Conservation (phyloP, 805 yeast species). For the Diddensiella transvaalensis region DNA sequence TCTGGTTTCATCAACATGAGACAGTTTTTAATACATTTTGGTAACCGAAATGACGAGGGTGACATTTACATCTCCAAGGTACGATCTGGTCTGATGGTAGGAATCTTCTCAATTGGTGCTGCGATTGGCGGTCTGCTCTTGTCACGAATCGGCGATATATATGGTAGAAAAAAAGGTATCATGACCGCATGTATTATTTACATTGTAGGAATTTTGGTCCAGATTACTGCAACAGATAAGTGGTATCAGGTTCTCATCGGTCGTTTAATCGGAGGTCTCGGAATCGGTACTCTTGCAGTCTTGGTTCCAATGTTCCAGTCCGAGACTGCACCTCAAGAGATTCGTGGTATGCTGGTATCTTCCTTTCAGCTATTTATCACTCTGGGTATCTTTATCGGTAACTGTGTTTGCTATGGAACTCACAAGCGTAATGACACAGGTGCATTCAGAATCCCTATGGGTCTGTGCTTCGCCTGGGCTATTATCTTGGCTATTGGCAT, state of each 20-base stretch:
- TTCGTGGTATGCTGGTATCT: slow-evolving; percentile 74
- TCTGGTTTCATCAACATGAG: slow-evolving; percentile 62
- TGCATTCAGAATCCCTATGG: slow-evolving; percentile 72
- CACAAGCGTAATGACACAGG: slow-evolving; percentile 43
- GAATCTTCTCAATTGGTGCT: slow-evolving; percentile 70
- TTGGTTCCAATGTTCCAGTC: slow-evolving; percentile 76
- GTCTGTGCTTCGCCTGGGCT: slow-evolving; percentile 71
- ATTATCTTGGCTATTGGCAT: slow-evolving; percentile 57
- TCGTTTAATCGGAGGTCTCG: slow-evolving; percentile 67
- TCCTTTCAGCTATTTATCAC: slow-evolving; percentile 72
- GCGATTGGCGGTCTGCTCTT: slow-evolving; percentile 63
- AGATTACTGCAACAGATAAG: slow-evolving; percentile 40
- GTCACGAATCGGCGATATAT: slow-evolving; percentile 46
- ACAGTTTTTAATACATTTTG: slow-evolving; percentile 48
- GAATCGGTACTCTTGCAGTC: slow-evolving; percentile 76
- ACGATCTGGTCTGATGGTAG: slow-evolving; percentile 62
- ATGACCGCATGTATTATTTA: slow-evolving; percentile 44
- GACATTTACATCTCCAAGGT: slow-evolving; percentile 44
- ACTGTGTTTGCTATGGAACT: slow-evolving; percentile 68
- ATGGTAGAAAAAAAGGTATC: slow-evolving; percentile 46
- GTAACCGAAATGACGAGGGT: slow-evolving; percentile 38
- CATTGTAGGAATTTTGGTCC: slow-evolving; percentile 51
- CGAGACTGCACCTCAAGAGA: slow-evolving; percentile 72
- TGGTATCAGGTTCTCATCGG: slow-evolving; percentile 58
- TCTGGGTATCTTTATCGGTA: slow-evolving; percentile 68